phyloP scores from a whole-genome alignment of 768 basidiomycete species.

The Tubosaeta sp. region DNA sequence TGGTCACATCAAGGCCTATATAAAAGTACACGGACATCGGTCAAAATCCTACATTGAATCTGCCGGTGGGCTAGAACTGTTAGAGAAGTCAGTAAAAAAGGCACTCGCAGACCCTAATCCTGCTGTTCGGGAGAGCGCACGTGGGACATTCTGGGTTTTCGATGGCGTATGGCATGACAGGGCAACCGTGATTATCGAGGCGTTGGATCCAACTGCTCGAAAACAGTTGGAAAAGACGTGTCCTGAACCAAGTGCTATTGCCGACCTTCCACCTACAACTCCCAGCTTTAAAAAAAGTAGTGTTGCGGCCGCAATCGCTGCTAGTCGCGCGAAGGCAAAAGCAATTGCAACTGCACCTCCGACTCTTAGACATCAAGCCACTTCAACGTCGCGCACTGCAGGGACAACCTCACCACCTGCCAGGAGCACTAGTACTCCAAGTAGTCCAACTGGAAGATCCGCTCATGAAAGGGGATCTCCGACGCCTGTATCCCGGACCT shows the following conservation, averaged over 20 bases:
- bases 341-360: slow-evolving; percentile 81
- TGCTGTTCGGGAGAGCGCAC: slow-evolving; percentile 66
- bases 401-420: slow-evolving; percentile 39
- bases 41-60: slow-evolving; percentile 65
- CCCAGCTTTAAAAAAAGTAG: slow-evolving; percentile 71
- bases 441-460: slow-evolving; percentile 40
- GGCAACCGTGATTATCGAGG: slow-evolving; percentile 57
- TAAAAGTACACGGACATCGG: slow-evolving; percentile 68
- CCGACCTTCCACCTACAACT: slow-evolving; percentile 45
- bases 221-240: slow-evolving; percentile 88
- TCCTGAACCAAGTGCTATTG: slow-evolving; percentile 49
- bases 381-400: slow-evolving; percentile 58
- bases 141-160: slow-evolving; percentile 78
- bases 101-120: slow-evolving; percentile 77
- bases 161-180: slow-evolving; percentile 70
- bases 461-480: slow-evolving; percentile 38
- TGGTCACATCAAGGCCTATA: slow-evolving; percentile 67
- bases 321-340: slow-evolving; percentile 84
- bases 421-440: slow-evolving; percentile 38
- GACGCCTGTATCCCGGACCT: slow-evolving; percentile 37
- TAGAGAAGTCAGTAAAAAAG: slow-evolving; percentile 74
- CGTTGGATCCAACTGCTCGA: slow-evolving; percentile 61
- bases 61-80: slow-evolving; percentile 58
- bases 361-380: slow-evolving; percentile 75
- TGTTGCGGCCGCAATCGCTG: slow-evolving; percentile 82